phyloP scores from a whole-genome alignment of 352 stramenopile species.

The Globisporangium recalcitrans region DNA sequence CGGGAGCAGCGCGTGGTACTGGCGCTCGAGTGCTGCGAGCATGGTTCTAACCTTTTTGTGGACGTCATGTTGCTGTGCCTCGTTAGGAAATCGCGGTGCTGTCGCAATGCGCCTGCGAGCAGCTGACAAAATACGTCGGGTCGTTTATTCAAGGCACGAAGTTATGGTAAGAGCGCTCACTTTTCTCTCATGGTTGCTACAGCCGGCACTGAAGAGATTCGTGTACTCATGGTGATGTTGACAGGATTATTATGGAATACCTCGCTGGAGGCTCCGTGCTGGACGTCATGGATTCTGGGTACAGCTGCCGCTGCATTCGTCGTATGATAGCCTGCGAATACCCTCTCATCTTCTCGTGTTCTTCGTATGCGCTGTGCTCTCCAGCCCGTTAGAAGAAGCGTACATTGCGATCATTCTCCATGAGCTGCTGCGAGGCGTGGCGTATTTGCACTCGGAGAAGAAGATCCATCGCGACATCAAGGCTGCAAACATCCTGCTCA shows the following conservation, averaged over 20 bases:
- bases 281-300: slow-evolving; percentile 79
- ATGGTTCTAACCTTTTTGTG: background rate
- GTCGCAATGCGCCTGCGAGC: slow-evolving; percentile 83
- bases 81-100: slow-evolving; percentile 87
- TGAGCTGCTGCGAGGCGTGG: slow-evolving; percentile 62
- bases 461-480: slow-evolving; percentile 87
- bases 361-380: background rate
- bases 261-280: slow-evolving; percentile 89
- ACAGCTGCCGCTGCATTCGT: background rate
- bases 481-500: slow-evolving; percentile 77
- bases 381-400: slow-evolving; percentile 62
- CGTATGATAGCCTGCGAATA: background rate
- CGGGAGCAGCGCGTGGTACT: too few relatives aligned
- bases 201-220: background rate
- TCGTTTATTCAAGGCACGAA: slow-evolving; percentile 83
- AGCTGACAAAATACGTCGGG: slow-evolving; percentile 88
- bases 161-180: slow-evolving; percentile 44
- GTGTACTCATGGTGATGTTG: background rate
- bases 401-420: slow-evolving; percentile 84
- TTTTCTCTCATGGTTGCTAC: background rate
- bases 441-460: slow-evolving; percentile 77
- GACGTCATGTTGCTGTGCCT: background rate
- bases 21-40: background rate
- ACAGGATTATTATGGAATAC: slow-evolving; percentile 93
- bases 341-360: background rate